Conservation (phyloP, 345 rosid species). For the Populus alba region DNA sequence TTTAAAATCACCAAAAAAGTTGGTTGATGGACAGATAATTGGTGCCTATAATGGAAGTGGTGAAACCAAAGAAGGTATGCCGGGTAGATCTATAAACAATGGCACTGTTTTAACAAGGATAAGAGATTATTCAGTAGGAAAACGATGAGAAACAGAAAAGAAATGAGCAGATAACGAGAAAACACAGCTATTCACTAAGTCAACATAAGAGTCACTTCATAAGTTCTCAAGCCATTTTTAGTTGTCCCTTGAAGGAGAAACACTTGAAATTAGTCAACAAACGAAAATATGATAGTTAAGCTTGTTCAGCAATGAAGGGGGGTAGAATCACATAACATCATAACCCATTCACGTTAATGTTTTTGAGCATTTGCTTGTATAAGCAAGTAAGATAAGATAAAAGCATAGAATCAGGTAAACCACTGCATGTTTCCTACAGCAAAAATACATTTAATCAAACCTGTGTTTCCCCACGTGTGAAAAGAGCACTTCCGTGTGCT, state of each 20-base stretch:
- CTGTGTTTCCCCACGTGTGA: conserved; percentile 99
- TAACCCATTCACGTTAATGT: background rate
- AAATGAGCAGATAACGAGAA: background rate
- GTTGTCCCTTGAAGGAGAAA: background rate
- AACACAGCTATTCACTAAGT: background rate
- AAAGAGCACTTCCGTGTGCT: conserved; percentile 97
- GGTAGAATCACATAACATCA: background rate
- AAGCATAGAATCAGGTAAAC: no score
- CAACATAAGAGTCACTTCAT: background rate
- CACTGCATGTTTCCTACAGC: background rate
- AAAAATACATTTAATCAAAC: conserved; percentile 32
- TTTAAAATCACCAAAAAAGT: background rate
- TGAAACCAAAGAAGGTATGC: background rate
- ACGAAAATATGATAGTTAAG: background rate
- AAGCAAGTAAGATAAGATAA: no score
- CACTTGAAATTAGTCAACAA: background rate
- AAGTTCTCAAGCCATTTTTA: background rate
- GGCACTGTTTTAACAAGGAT: background rate
- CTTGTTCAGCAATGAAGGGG: background rate
- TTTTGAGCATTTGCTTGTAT: background rate
- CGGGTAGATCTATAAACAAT: background rate
- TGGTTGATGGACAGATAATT: background rate
- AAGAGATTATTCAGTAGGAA: background rate
- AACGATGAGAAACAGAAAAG: background rate
- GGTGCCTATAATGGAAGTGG: background rate